These are phyloP conservation scores for Emergomyces orientalis DNA, from an alignment of 2,329 filamentous ascomycete species.

Conservation along the genomic window DNA sequence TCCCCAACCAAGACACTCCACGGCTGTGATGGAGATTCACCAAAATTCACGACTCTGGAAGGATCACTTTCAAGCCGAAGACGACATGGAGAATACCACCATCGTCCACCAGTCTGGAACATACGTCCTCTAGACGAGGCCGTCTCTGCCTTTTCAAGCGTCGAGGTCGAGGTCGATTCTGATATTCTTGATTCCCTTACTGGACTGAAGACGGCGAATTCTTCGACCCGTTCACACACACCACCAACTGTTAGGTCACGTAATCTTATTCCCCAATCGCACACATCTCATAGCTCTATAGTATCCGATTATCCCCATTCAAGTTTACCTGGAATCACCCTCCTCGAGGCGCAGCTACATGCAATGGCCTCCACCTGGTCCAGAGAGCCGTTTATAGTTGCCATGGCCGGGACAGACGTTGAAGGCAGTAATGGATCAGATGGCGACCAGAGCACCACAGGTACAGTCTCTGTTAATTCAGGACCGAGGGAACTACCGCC, in stretches of 20 bases:
- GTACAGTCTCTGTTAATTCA: neutral
- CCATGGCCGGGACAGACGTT: neutral
- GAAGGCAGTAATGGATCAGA: neutral
- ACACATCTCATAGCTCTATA: neutral
- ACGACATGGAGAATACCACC: constrained; percentile 26
- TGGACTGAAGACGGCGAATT: constrained; percentile 5
- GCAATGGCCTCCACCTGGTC: neutral
- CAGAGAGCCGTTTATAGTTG: neutral
- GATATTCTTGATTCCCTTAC: constrained; percentile 8
- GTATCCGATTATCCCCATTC: neutral
- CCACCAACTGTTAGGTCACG: neutral
- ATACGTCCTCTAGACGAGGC: constrained; percentile 12
- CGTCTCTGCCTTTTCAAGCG: neutral
- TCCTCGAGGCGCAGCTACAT: neutral
- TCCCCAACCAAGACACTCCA: constrained; percentile 10
- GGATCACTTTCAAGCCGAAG: constrained; percentile 21
- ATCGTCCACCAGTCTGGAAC: constrained; percentile 25
- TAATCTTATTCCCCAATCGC: neutral
- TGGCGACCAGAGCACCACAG: neutral
- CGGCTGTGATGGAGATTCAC: constrained; percentile 12
- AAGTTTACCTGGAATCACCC: neutral
- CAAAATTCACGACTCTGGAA: constrained; percentile 14
- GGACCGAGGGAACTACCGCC: neutral
- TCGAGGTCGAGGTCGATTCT: constrained; percentile 9
- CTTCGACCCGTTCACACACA: neutral